Percentiles rank a stretch among this genome's conserved stretches.
Evolutionary conservation across 1,284 basidiomycete species (phyloP).

Genomic region (Ustilago xerochloae): DNA sequence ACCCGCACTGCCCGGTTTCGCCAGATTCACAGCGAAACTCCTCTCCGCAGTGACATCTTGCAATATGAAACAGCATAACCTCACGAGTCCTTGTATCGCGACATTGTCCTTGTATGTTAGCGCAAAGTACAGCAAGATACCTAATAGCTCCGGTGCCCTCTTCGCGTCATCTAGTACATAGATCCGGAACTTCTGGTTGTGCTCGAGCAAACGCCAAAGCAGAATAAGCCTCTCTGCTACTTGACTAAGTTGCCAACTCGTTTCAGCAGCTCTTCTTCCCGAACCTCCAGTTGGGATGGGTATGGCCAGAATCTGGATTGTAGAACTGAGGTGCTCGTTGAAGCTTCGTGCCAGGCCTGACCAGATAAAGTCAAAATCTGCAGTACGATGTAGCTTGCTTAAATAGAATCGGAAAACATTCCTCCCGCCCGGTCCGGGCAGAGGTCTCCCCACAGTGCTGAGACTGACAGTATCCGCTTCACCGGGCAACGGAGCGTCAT

Average conservation of each 20-base stretch:
- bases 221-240: conserved; percentile 57
- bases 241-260: conserved; percentile 46
- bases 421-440: conserved; percentile 26
- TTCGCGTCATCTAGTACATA: conserved; percentile 52
- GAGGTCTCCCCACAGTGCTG: conserved; percentile 31
- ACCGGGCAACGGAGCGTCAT: conserved; percentile 38
- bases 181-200: conserved; percentile 58
- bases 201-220: conserved; percentile 55
- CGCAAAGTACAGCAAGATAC: conserved; percentile 47
- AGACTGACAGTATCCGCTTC: conserved; percentile 34
- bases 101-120: conserved; percentile 48
- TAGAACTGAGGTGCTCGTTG: conserved; percentile 34
- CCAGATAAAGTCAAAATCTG: conserved; percentile 60
- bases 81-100: conserved; percentile 90
- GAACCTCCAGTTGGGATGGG: conserved; percentile 23
- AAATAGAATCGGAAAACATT: conserved; percentile 64
- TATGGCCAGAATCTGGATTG: conserved; percentile 44
- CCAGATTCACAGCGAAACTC: conserved; percentile 74
- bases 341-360: conserved; percentile 40
- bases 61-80: conserved; percentile 88
- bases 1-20: conserved; percentile 44
- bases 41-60: conserved; percentile 88
- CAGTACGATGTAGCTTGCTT: conserved; percentile 61
- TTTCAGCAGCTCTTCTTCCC: conserved; percentile 26
- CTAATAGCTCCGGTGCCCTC: conserved; percentile 38